Evolutionary conservation across 2,329 filamentous ascomycete species (phyloP), one percentile per base, ranked within the genome.

Genomic region (Phaeophleospora eucalypticola): DNA sequence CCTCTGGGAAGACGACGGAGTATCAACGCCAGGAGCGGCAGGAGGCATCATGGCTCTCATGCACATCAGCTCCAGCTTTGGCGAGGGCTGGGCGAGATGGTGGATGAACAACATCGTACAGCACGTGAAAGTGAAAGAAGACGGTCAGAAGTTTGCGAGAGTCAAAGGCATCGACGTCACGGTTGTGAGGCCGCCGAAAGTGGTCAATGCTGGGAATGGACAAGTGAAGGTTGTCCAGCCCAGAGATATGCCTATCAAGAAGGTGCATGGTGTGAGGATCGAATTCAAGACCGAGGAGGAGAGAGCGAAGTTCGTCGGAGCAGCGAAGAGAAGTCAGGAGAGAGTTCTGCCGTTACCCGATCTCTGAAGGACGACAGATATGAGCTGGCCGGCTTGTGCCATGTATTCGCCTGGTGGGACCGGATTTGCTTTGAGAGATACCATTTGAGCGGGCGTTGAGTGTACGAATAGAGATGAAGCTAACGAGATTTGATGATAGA

Each of bases 231-330:
- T 41, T 15, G 48, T 46, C 15, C 43, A 39, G 4, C 44, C 45
- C 32, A 42, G 48, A 21, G 48, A 29, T 66, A n/a, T 46, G 37
- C 37, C 49, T 0, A 41, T 65, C 43, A 71, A 67, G 49, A 60
- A 63, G 24, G 66, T 74, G n/a, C 65, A 58, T 7, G 70, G 70
- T 1, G 65, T 70, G 3, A 63, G 61, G 56, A 65, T 74, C 14
- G 71, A 73, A 53, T 74, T 74, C 56, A 66, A 66, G 41, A 67
- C 52, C 2, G 69, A 71, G 35, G 61, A 59, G 18, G 71, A 73
- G 57, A 69, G 70, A 58, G 58, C 47, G 19, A 54, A 60, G 42
- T 74, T 74, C 52, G 48, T 74, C 41, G 57, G 44, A 0, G 53
- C 68, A 56, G 65, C 68, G 14, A 63, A 57, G 52, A 64, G 65